phyloP scores from a whole-genome alignment of 2,329 filamentous ascomycete species.

The Alternaria ethzedia region DNA sequence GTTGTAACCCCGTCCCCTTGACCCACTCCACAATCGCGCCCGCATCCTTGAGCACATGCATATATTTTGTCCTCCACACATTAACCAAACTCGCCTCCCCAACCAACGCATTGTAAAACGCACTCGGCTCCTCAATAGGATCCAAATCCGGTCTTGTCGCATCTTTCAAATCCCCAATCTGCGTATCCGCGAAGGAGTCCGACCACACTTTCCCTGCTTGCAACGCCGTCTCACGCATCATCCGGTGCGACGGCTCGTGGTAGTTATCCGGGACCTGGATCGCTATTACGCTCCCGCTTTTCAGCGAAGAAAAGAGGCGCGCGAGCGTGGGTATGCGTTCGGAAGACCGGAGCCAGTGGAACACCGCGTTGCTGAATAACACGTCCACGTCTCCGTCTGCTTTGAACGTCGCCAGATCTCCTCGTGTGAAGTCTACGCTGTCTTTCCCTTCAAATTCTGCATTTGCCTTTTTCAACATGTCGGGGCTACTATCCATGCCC shows the following conservation, averaged over 20 bases:
- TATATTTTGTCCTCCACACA: slow-evolving; percentile 63
- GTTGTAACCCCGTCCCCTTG: slow-evolving; percentile 62
- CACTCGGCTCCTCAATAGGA: slow-evolving; percentile 55
- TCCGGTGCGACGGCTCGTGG: slow-evolving; percentile 55
- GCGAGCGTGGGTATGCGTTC: slow-evolving; percentile 56
- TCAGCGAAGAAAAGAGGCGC: slow-evolving; percentile 51
- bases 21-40: slow-evolving; percentile 66
- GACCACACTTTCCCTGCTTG: slow-evolving; percentile 49
- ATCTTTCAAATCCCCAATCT: slow-evolving; percentile 21
- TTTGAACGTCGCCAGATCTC: slow-evolving; percentile 54
- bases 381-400: slow-evolving; percentile 42
- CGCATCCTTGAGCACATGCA: slow-evolving; percentile 59
- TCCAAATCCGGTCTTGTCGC: slow-evolving; percentile 49
- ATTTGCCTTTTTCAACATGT: slow-evolving; percentile 62
- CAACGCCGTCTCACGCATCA: slow-evolving; percentile 57
- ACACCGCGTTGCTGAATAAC: slow-evolving; percentile 64
- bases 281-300: slow-evolving; percentile 58
- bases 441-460: slow-evolving; percentile 37
- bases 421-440: slow-evolving; percentile 54
- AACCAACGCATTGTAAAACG: slow-evolving; percentile 59
- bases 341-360: slow-evolving; percentile 61
- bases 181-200: slow-evolving; percentile 25
- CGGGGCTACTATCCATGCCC: slow-evolving; percentile 62
- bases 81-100: slow-evolving; percentile 52
- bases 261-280: slow-evolving; percentile 63